Conservation (phyloP, 2,329 filamentous ascomycete species). For the Pseudogymnoascus sp. region DNA sequence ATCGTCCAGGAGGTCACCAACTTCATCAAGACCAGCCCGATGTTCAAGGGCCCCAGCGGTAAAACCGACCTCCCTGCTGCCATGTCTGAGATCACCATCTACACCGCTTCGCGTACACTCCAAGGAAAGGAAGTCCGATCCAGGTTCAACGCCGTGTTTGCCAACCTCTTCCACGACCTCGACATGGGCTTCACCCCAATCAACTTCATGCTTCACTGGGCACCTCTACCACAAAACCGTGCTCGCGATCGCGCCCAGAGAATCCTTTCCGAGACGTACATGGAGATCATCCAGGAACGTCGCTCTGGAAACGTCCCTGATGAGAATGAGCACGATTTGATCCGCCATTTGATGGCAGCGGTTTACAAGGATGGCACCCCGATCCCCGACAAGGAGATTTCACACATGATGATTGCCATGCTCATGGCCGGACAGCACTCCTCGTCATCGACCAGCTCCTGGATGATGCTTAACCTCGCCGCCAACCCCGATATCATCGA, state of each 20-base stretch:
- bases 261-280: slow-evolving; percentile 74
- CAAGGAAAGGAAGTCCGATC: slow-evolving; percentile 77
- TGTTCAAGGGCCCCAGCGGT: slow-evolving; percentile 60
- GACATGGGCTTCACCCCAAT: slow-evolving; percentile 84
- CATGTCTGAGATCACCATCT: slow-evolving; percentile 83
- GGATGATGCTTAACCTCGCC: slow-evolving; percentile 77
- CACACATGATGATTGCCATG: slow-evolving; percentile 89
- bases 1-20: slow-evolving; percentile 66
- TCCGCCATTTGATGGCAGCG: slow-evolving; percentile 82
- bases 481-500: slow-evolving; percentile 69
- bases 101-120: slow-evolving; percentile 76
- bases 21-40: slow-evolving; percentile 59
- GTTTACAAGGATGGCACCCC: slow-evolving; percentile 73
- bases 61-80: slow-evolving; percentile 62
- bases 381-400: slow-evolving; percentile 76
- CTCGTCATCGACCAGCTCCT: slow-evolving; percentile 73
- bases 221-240: slow-evolving; percentile 79
- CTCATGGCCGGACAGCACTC: slow-evolving; percentile 91
- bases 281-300: slow-evolving; percentile 69
- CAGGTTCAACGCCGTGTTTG: slow-evolving; percentile 72
- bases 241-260: slow-evolving; percentile 70
- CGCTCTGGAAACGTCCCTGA: slow-evolving; percentile 38
- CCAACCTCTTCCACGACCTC: slow-evolving; percentile 76
- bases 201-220: slow-evolving; percentile 87
- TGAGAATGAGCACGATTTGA: slow-evolving; percentile 63